Conservation (phyloP, 169 alveolate genomes). For the Plasmodium gallinaceum region DNA sequence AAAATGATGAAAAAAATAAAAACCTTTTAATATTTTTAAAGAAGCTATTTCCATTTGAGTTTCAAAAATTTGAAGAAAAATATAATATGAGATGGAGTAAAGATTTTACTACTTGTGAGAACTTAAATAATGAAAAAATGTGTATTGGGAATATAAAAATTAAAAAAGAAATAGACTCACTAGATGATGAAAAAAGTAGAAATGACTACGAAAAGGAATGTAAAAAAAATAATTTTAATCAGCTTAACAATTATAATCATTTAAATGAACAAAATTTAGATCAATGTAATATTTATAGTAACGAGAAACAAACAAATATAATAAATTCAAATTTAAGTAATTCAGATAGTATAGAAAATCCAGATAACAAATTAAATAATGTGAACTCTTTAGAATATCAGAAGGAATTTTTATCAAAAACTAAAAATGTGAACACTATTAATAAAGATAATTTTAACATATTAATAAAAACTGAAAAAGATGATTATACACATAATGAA, state of each 20-base stretch:
- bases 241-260: neutral
- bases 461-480: conserved; percentile 47
- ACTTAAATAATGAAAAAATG: neutral
- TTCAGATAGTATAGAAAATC: neutral
- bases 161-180: neutral
- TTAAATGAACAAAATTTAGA: neutral
- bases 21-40: conserved; percentile 55
- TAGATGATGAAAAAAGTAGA: neutral
- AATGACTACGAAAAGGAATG: neutral
- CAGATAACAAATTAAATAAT: neutral
- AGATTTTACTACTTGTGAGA: conserved; percentile 28
- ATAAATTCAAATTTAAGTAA: neutral
- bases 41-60: conserved; percentile 65
- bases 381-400: neutral
- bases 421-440: neutral
- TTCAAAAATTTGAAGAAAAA: conserved; percentile 56
- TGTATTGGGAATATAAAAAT: neutral
- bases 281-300: neutral
- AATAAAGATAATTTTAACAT: neutral
- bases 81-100: conserved; percentile 72
- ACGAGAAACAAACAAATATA: neutral
- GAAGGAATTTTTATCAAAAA: neutral
- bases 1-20: conserved; percentile 46
- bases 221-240: neutral
- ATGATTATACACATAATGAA: neutral